Conservation (phyloP, 345 rosid genomes). For the Eutrema yunnanense region DNA sequence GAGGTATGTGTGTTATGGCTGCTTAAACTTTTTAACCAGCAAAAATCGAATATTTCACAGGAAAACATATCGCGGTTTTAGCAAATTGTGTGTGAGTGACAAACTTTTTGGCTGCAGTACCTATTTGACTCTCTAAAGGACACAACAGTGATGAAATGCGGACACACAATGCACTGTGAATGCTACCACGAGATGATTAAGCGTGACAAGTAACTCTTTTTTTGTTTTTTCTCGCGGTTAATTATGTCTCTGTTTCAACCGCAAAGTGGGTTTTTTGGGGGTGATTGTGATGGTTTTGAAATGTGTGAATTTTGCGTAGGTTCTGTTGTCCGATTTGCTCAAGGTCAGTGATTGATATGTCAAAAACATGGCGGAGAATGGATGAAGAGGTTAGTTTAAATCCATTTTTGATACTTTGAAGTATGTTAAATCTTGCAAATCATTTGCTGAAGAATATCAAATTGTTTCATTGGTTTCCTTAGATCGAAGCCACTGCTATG, state of each 20-base stretch:
- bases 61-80: neutral
- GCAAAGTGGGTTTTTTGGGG: neutral
- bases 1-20: constrained; percentile 48
- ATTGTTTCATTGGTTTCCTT: constrained; percentile 4
- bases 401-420: neutral
- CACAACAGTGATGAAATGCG: constrained; percentile 89
- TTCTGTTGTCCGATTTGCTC: constrained; percentile 94
- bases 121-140: constrained; percentile 92
- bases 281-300: neutral
- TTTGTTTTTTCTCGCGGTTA: neutral
- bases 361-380: constrained; percentile 75
- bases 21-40: neutral
- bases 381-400: constrained; percentile 76
- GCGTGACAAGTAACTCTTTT: constrained; percentile 54
- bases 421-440: neutral
- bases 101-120: constrained; percentile 43
- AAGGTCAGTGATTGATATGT: constrained; percentile 81
- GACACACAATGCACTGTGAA: constrained; percentile 93
- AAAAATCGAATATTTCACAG: neutral
- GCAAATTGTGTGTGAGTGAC: neutral
- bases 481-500: constrained; percentile 86
- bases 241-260: neutral
- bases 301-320: constrained; percentile 29
- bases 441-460: neutral
- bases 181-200: constrained; percentile 82